These are phyloP conservation scores for Penicillium sp. DNA, from an alignment of 2,329 filamentous ascomycete genomes.

Conservation along the genomic window DNA sequence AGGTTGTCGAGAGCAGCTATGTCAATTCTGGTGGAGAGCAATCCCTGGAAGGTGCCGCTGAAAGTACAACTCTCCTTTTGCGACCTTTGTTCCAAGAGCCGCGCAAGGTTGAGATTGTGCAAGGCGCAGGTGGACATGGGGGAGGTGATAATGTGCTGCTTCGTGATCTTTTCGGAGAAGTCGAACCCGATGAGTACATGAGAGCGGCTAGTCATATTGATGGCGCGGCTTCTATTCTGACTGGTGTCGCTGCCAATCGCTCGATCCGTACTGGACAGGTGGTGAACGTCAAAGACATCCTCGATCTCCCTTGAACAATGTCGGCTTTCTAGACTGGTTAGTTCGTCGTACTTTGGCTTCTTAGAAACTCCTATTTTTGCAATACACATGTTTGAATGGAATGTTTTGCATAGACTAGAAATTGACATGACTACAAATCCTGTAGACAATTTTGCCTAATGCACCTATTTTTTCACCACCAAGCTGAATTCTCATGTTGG, in stretches of 20 bases:
- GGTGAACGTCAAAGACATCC: conserved; percentile 54
- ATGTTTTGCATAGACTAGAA: background rate
- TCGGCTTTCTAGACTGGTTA: background rate
- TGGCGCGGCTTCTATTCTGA: conserved; percentile 58
- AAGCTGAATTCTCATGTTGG: too few relatives aligned
- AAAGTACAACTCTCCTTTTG: conserved; percentile 37
- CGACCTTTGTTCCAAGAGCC: conserved; percentile 58
- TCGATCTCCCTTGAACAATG: background rate
- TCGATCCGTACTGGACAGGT: conserved; percentile 58
- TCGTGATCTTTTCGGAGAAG: conserved; percentile 57
- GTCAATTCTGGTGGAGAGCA: conserved; percentile 55
- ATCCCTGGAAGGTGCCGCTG: conserved; percentile 34
- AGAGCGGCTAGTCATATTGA: conserved; percentile 59
- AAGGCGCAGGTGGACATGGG: conserved; percentile 56
- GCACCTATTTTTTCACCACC: background rate
- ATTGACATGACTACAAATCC: background rate
- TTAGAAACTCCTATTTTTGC: background rate
- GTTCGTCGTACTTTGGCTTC: background rate
- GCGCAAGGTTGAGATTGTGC: conserved; percentile 52
- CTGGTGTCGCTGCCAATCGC: conserved; percentile 58
- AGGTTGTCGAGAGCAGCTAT: conserved; percentile 64
- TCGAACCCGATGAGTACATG: conserved; percentile 47
- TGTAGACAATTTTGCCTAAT: background rate
- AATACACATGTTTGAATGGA: background rate
- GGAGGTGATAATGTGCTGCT: conserved; percentile 59